A percentile compares a stretch with the other conserved stretches of the same genome.
Conservation (phyloP, 2,329 filamentous ascomycete genomes). For the Penicillium janthinellum region DNA sequence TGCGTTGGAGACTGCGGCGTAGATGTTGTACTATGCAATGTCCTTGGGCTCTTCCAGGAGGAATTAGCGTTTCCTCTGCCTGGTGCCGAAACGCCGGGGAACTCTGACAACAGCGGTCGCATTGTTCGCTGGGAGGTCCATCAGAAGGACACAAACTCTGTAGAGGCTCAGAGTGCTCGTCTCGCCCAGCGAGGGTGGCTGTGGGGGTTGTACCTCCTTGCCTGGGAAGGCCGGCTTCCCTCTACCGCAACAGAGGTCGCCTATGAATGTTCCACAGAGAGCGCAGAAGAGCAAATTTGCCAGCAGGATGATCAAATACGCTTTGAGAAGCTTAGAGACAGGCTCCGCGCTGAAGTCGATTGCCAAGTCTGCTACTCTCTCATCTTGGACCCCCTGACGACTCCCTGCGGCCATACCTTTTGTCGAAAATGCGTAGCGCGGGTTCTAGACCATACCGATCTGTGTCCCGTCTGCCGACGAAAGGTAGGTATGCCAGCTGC, state of each 20-base stretch:
- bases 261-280: conserved; percentile 45
- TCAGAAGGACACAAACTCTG: conserved; percentile 9
- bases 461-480: conserved; percentile 80
- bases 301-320: conserved; percentile 13
- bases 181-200: conserved; percentile 40
- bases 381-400: conserved; percentile 80
- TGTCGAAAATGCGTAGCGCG: conserved; percentile 78
- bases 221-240: conserved; percentile 61
- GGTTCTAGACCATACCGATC: conserved; percentile 72
- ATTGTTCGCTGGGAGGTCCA: conserved; percentile 31
- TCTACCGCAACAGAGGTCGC: conserved; percentile 57
- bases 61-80: conserved; percentile 20
- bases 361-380: conserved; percentile 86
- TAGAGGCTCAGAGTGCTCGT: conserved; percentile 7
- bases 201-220: conserved; percentile 67
- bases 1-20: conserved; percentile 73
- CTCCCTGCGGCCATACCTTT: conserved; percentile 84
- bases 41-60: conserved; percentile 61
- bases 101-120: conserved; percentile 36
- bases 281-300: conserved; percentile 7
- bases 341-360: conserved; percentile 71
- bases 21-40: conserved; percentile 75
- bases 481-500: conserved; percentile 58
- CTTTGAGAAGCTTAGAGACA: conserved; percentile 62
- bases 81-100: conserved; percentile 5